phyloP scores from a whole-genome alignment of 768 basidiomycete genomes.

The Mycena capillaripes region DNA sequence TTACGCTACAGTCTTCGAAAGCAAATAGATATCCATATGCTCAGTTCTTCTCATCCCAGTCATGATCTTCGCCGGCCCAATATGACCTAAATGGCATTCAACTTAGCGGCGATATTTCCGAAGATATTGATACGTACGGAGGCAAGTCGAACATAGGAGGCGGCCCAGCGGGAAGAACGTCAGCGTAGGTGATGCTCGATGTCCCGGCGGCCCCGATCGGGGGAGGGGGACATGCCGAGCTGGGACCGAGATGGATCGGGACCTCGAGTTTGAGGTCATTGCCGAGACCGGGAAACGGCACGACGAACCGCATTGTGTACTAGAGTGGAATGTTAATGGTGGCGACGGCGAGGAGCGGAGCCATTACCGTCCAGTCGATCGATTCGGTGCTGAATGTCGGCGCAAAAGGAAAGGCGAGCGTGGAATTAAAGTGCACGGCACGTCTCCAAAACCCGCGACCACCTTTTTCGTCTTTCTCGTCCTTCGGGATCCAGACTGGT shows the following conservation, averaged over 20 bases:
- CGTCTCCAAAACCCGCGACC: slow-evolving; percentile 15
- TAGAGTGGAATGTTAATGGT: background rate
- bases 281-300: slow-evolving; percentile 31
- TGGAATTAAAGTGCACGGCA: slow-evolving; percentile 3
- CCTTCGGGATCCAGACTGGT: slow-evolving; percentile 23
- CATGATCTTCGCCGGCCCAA: slow-evolving; percentile 30
- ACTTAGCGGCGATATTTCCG: background rate
- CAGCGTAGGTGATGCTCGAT: slow-evolving; percentile 10
- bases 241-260: slow-evolving; percentile 30
- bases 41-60: slow-evolving; percentile 29
- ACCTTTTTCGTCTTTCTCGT: background rate
- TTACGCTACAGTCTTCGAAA: too few species aligned
- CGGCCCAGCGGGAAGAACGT: slow-evolving; percentile 28
- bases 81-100: background rate
- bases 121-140: background rate
- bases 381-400: slow-evolving; percentile 11
- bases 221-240: slow-evolving; percentile 23
- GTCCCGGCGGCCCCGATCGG: slow-evolving; percentile 9
- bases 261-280: slow-evolving; percentile 33
- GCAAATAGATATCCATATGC: too few species aligned
- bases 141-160: slow-evolving; percentile 32
- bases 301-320: slow-evolving; percentile 4
- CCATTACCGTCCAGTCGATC: slow-evolving; percentile 6
- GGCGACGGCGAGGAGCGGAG: background rate
- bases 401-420: slow-evolving; percentile 13